Base-by-base conservation (phyloP, 331 rosid genomes). In the Cydonia oblonga region DNA sequence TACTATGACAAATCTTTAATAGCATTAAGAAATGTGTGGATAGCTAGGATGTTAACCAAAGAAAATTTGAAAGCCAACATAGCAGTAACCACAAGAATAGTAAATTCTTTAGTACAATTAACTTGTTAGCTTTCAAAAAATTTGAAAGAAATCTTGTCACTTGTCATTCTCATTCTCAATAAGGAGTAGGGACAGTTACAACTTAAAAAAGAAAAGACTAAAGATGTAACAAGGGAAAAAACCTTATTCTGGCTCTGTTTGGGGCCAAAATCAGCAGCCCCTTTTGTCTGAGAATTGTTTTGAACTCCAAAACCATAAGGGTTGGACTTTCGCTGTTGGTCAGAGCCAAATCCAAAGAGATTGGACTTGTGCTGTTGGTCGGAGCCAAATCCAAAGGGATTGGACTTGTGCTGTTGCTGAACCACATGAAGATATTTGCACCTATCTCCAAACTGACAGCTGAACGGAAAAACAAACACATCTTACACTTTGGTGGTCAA, bases 231-330 rank as follows among this genome's bases (percentile, higher is more conserved):
- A 72, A 76, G 32, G 69, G 71, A 23, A 78, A 33, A 75, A 53
- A 87, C 96, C 96, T 89, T 85, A 73, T 49, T 75, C 77, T 85
- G 90, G 77, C 68, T 80, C 4, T 76, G 80, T 72, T 83, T 80
- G 72, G 71, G 79, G 14, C 78, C 87, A 69, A 75, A 81, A 63
- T 72, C 85, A 66, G 83, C 13, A 3, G 29, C 58, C 44, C 28
- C 78, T 29, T 80, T 83, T 66, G 77, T 70, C 8, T 84, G 88
- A 57, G 86, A 68, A 60, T 63, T 80, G 80, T 71, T 84, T 23
- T 87, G 96, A 71, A 68, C 64, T 28, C 98, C 97, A 75, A 93
- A 93, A 49, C 96, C 97, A 82, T 81, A 93, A 73, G 97, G 95
- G 75, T 89, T 93, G 64, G 79, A 42, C 82, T 81, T 92, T 49